Evolutionary conservation across 306 rosid species (phyloP).

Genomic region (Sesbania bispinosa): DNA sequence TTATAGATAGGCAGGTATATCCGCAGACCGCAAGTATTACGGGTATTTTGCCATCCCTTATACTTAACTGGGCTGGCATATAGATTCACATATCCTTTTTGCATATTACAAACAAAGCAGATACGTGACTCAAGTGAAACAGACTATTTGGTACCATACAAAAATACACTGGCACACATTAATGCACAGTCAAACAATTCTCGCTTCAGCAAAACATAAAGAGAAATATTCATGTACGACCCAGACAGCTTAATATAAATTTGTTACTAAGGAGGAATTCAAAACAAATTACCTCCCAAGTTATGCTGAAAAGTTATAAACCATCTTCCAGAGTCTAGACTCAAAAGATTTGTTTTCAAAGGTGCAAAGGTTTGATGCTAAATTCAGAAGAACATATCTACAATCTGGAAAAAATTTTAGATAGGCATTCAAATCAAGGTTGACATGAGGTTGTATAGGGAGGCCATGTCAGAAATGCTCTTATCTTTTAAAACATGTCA

Average conservation of each 20-base stretch:
- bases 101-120: not conserved
- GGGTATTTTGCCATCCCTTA: too few species aligned
- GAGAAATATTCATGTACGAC: too few species aligned
- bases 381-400: not conserved
- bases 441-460: not conserved
- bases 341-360: not conserved
- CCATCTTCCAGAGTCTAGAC: not conserved
- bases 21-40: too few species aligned
- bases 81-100: not conserved
- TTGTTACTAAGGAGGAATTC: not conserved
- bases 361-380: not conserved
- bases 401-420: not conserved
- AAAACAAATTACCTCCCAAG: not conserved
- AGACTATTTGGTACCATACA: too few species aligned
- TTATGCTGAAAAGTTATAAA: not conserved
- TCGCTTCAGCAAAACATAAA: not conserved
- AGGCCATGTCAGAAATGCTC: not conserved
- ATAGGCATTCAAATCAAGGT: not conserved
- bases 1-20: too few species aligned
- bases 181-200: not conserved
- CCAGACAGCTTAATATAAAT: too few species aligned
- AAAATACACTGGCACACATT: not conserved
- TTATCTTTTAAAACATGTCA: not conserved
- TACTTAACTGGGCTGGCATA: not conserved
- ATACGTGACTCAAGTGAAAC: not conserved